Evolutionary conservation across 2,329 filamentous ascomycete species (phyloP).

Genomic region (Phaeosphaeria sp.): DNA sequence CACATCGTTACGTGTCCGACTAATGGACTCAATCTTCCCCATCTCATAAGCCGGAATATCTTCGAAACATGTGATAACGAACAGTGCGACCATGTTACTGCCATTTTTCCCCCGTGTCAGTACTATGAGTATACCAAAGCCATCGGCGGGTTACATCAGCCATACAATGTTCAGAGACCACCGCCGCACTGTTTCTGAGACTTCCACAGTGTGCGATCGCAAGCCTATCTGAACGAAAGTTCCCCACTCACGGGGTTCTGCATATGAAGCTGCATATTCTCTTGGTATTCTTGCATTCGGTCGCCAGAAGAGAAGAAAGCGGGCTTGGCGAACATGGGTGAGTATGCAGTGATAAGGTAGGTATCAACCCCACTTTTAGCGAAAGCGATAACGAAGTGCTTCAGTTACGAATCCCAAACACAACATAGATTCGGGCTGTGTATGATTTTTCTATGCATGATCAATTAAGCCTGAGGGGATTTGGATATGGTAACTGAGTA

Average conservation of each 20-base stretch:
- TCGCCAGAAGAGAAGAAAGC: conserved; percentile 2
- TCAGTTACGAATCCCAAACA: not conserved
- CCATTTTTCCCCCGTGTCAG: not conserved
- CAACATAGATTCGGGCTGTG: not conserved
- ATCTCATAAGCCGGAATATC: not conserved
- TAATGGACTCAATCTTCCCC: not conserved
- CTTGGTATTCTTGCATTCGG: conserved; percentile 1
- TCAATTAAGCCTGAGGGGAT: too few relatives aligned
- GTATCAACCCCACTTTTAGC: conserved; percentile 3
- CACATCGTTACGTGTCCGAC: not conserved
- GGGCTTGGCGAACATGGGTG: conserved; percentile 5
- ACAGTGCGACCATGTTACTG: not conserved
- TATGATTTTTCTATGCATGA: not conserved
- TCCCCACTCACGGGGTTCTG: not conserved
- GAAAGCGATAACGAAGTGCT: not conserved
- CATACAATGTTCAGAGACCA: not conserved
- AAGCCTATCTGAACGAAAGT: not conserved
- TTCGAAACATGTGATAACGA: too few relatives aligned
- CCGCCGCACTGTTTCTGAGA: not conserved
- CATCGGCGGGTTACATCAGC: not conserved
- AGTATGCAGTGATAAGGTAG: conserved; percentile 6
- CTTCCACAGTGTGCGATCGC: not conserved
- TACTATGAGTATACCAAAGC: not conserved
- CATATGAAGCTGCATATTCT: not conserved
- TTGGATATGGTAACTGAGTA: not conserved